These are phyloP conservation scores for Medicago ruthenica DNA, from an alignment of 306 rosid species.

Conservation along the genomic window DNA sequence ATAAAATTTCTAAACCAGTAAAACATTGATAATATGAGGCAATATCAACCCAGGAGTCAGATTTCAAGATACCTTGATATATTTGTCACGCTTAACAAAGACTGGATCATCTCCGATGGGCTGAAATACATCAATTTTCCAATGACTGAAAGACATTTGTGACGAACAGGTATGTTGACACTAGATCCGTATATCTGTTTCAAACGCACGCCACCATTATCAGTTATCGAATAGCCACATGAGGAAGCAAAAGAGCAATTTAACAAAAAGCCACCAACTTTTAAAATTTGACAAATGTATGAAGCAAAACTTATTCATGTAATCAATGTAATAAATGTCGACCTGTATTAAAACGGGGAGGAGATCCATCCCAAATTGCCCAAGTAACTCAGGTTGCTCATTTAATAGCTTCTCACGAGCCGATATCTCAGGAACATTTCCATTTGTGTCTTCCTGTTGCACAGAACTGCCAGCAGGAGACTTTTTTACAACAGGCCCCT, in stretches of 20 bases:
- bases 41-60: conserved; percentile 16
- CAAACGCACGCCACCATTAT: conserved; percentile 33
- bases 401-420: conserved; percentile 91
- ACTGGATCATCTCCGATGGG: conserved; percentile 92
- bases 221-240: conserved; percentile 32
- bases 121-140: conserved; percentile 98
- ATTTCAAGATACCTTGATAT: conserved; percentile 75
- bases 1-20: conserved; percentile 31
- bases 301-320: conserved; percentile 28
- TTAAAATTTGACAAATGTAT: neutral
- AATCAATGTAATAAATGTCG: conserved; percentile 26
- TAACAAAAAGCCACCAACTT: conserved; percentile 14
- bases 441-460: conserved; percentile 80
- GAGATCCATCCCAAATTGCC: conserved; percentile 92
- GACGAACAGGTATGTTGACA: conserved; percentile 95
- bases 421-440: conserved; percentile 68
- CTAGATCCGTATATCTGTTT: conserved; percentile 95
- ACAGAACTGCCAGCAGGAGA: conserved; percentile 72
- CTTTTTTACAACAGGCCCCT: conserved; percentile 75
- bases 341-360: conserved; percentile 96
- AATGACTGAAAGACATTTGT: conserved; percentile 89
- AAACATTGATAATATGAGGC: conserved; percentile 26
- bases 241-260: conserved; percentile 13
- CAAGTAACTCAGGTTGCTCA: conserved; percentile 92
- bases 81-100: conserved; percentile 79